Conservation (phyloP, 306 rosid genomes). For the Medicago lupulina region DNA sequence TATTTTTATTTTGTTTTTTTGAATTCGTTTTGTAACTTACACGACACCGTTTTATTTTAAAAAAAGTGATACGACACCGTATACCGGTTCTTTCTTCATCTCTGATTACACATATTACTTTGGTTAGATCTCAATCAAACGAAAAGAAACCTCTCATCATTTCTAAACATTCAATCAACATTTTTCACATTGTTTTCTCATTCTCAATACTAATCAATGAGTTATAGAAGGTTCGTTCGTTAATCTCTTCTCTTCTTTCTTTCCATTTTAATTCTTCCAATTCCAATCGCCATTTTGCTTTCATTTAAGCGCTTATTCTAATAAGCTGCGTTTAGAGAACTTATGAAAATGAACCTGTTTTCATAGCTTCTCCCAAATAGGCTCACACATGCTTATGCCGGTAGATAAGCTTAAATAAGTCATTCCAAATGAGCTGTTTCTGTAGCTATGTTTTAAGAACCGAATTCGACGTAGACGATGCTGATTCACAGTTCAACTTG, state of each 20-base stretch:
- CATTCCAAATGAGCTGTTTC: too few relatives aligned
- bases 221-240: slow-evolving; percentile 91
- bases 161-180: slow-evolving; percentile 46
- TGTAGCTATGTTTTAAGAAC: too few relatives aligned
- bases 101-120: slow-evolving; percentile 5
- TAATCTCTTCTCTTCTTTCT: slow-evolving; percentile 4
- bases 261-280: slow-evolving; percentile 1
- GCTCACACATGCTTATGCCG: too few relatives aligned
- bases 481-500: neutral
- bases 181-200: neutral
- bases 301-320: too few relatives aligned
- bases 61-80: neutral
- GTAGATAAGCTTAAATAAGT: too few relatives aligned
- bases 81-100: neutral
- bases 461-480: neutral
- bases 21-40: too few relatives aligned
- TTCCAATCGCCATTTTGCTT: neutral
- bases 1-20: too few relatives aligned
- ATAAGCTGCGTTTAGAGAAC: too few relatives aligned
- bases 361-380: too few relatives aligned
- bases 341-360: too few relatives aligned
- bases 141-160: neutral
- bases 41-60: too few relatives aligned
- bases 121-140: slow-evolving; percentile 23
- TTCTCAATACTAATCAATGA: slow-evolving; percentile 49